phyloP scores from a whole-genome alignment of 768 basidiomycete species.

The Lactarius deliciosus region DNA sequence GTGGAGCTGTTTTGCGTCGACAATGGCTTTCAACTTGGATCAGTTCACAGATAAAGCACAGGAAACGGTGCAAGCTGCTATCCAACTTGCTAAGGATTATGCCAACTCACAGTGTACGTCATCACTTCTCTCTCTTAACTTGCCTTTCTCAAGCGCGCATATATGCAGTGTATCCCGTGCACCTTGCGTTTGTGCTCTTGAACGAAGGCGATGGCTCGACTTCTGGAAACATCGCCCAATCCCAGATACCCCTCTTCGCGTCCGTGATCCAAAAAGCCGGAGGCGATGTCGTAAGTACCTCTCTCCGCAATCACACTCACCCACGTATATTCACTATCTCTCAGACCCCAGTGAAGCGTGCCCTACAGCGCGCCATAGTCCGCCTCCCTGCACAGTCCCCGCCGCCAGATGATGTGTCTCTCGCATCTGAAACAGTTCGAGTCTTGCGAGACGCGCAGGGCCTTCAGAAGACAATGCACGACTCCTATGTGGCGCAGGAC shows the following conservation, averaged over 20 bases:
- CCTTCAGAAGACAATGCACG: constrained; percentile 81
- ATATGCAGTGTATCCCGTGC: constrained; percentile 70
- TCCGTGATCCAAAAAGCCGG: constrained; percentile 82
- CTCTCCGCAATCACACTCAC: background rate
- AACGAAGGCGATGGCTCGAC: constrained; percentile 55
- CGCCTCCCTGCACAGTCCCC: constrained; percentile 83
- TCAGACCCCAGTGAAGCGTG: constrained; percentile 62
- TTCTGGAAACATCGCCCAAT: constrained; percentile 36
- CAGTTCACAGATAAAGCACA: constrained; percentile 80
- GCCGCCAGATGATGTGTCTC: constrained; percentile 74
- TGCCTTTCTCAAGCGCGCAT: background rate
- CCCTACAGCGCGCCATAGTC: constrained; percentile 73
- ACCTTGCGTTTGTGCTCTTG: constrained; percentile 78
- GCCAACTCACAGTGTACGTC: constrained; percentile 72
- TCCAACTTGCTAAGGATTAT: constrained; percentile 83
- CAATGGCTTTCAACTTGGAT: constrained; percentile 53
- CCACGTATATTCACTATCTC: background rate
- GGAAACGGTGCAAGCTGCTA: constrained; percentile 63
- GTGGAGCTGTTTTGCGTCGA: constrained; percentile 38
- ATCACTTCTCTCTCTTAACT: background rate
- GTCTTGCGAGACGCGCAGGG: constrained; percentile 74
- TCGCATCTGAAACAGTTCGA: constrained; percentile 56
- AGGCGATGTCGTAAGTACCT: constrained; percentile 68
- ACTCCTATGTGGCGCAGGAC: constrained; percentile 91
- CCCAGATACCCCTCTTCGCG: constrained; percentile 61